phyloP scores from a whole-genome alignment of 139 green algal genomes.

The Chlamydomonas schloesseri region DNA sequence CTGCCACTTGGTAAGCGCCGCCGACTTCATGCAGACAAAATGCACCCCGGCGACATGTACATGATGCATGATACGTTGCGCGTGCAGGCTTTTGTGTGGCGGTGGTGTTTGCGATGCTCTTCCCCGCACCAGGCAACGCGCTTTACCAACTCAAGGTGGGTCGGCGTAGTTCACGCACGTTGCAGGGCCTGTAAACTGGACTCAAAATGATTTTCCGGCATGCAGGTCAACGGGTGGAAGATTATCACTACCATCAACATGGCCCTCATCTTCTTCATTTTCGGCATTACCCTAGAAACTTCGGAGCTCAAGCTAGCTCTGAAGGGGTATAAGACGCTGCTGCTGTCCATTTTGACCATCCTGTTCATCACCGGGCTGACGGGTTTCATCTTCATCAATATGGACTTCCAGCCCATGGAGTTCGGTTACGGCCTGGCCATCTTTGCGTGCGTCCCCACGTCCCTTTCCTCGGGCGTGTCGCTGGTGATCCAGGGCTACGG shows the following conservation, averaged over 20 bases:
- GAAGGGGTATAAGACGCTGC: conserved; percentile 59
- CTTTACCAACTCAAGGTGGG: conserved; percentile 39
- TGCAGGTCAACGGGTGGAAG: conserved; percentile 62
- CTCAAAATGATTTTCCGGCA: background rate
- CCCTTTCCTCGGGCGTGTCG: conserved; percentile 81
- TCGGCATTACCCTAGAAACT: conserved; percentile 79
- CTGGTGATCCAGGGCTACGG: conserved; percentile 73
- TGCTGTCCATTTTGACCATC: conserved; percentile 73
- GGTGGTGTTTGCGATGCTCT: conserved; percentile 38
- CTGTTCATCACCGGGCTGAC: conserved; percentile 75
- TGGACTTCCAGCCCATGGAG: conserved; percentile 68
- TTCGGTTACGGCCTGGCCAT: conserved; percentile 85
- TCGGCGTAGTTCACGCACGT: background rate
- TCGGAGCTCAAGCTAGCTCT: conserved; percentile 71
- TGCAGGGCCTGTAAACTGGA: background rate
- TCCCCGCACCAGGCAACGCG: conserved; percentile 24
- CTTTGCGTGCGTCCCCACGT: conserved; percentile 87
- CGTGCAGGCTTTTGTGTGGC: conserved; percentile 48
- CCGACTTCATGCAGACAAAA: too few species aligned
- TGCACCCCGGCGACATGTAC: too few species aligned
- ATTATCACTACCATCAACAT: conserved; percentile 72
- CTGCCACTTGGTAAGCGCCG: conserved; percentile 59
- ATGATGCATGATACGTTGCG: background rate
- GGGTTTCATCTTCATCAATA: conserved; percentile 71
- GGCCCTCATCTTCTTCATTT: conserved; percentile 79